Conservation (phyloP, 179 eudicot genomes). For the Nepenthes alata region DNA sequence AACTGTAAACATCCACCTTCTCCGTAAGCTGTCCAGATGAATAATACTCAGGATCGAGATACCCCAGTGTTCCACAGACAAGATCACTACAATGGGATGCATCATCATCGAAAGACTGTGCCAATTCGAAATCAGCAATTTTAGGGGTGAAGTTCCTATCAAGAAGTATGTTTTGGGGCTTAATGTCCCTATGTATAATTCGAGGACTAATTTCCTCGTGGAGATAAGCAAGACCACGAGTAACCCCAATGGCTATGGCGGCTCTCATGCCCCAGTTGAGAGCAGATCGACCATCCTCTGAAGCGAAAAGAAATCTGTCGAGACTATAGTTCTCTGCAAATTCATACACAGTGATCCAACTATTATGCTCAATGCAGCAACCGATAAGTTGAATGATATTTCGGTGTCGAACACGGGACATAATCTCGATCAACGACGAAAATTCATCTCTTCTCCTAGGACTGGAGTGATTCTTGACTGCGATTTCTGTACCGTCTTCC, state of each 20-base stretch:
- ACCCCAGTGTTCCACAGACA: slow-evolving; percentile 7
- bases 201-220: slow-evolving; percentile 1
- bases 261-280: slow-evolving; percentile 46
- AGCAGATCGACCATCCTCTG: slow-evolving; percentile 2
- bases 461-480: neutral
- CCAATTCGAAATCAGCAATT: slow-evolving; percentile 6
- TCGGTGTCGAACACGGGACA: slow-evolving; percentile 11
- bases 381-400: slow-evolving; percentile 15
- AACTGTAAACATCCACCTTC: slow-evolving; percentile 15
- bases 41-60: slow-evolving; percentile 9
- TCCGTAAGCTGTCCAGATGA: neutral
- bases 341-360: slow-evolving; percentile 7
- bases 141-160: slow-evolving; percentile 10
- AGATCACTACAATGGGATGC: neutral
- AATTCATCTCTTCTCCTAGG: neutral
- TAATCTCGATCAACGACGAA: neutral
- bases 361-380: slow-evolving; percentile 8
- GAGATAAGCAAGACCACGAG: slow-evolving; percentile 55
- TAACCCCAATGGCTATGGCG: slow-evolving; percentile 52
- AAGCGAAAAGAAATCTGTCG: slow-evolving; percentile 1
- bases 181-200: slow-evolving; percentile 12
- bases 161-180: slow-evolving; percentile 9
- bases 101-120: slow-evolving; percentile 1
- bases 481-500: slow-evolving; percentile 5
- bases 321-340: slow-evolving; percentile 7